Percentiles rank a stretch among this genome's conserved stretches.
Evolutionary conservation across 495 filamentous ascomycete species (phyloP).

Genomic region (Podospora sp.): DNA sequence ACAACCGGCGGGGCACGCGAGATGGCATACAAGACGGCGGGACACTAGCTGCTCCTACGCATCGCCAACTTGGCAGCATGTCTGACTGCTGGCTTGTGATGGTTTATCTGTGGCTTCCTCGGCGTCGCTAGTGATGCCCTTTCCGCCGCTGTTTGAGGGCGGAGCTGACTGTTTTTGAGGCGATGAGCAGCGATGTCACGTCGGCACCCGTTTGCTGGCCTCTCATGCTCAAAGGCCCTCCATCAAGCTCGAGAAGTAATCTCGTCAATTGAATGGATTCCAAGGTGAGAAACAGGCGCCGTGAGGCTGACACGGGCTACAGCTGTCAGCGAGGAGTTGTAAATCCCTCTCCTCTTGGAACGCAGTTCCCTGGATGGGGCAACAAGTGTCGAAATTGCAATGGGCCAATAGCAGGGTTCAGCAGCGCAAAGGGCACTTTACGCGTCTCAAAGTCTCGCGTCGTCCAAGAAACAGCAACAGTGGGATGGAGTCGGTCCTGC

Average conservation of each 20-base stretch:
- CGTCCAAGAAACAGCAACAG: constrained; percentile 7
- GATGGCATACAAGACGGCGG: neutral
- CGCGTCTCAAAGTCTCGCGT: constrained; percentile 13
- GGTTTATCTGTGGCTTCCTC: neutral
- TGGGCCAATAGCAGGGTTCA: constrained; percentile 8
- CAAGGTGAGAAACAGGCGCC: neutral
- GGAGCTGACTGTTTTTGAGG: constrained; percentile 1
- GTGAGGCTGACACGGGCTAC: neutral
- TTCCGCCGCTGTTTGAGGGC: neutral
- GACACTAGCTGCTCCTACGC: neutral
- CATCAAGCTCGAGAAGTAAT: neutral
- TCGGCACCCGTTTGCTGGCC: neutral
- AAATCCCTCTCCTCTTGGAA: neutral
- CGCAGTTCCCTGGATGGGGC: constrained; percentile 6
- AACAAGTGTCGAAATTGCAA: neutral
- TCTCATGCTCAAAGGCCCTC: neutral
- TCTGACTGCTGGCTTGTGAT: no score
- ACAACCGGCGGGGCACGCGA: constrained; percentile 1
- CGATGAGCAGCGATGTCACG: neutral
- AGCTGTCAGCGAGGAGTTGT: constrained; percentile 2
- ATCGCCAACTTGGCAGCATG: no score
- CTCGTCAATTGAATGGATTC: constrained; percentile 1
- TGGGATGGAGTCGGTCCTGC: constrained; percentile 5
- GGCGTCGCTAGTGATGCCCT: neutral
- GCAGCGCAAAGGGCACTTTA: constrained; percentile 9